Conservation (phyloP, 805 yeast species). For the Diddensiella santjacobensis region DNA sequence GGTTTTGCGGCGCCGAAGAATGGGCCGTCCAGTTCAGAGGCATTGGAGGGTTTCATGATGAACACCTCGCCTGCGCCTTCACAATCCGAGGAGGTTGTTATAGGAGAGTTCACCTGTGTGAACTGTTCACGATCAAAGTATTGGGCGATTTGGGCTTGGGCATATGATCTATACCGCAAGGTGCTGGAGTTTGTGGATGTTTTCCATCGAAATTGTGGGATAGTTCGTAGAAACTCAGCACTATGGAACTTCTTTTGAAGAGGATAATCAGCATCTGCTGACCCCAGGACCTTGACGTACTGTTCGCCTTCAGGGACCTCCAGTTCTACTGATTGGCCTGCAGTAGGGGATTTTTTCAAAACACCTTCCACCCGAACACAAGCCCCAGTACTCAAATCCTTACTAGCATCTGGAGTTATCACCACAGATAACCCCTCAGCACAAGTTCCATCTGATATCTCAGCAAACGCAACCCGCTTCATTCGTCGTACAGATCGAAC, state of each 20-base stretch:
- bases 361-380: slow-evolving; percentile 43
- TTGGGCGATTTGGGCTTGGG: slow-evolving; percentile 50
- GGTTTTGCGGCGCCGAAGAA: neutral
- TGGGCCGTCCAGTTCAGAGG: neutral
- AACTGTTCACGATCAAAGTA: slow-evolving; percentile 57
- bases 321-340: slow-evolving; percentile 53
- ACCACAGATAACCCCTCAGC: slow-evolving; percentile 53
- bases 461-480: slow-evolving; percentile 77
- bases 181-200: slow-evolving; percentile 62
- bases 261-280: slow-evolving; percentile 63
- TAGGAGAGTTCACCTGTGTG: slow-evolving; percentile 77
- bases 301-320: slow-evolving; percentile 29
- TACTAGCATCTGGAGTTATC: slow-evolving; percentile 32
- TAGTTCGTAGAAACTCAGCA: slow-evolving; percentile 58
- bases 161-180: slow-evolving; percentile 65
- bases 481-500: slow-evolving; percentile 66
- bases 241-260: slow-evolving; percentile 77
- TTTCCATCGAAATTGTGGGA: slow-evolving; percentile 78
- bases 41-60: slow-evolving; percentile 42
- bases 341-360: slow-evolving; percentile 45
- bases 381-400: slow-evolving; percentile 41
- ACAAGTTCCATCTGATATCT: slow-evolving; percentile 73
- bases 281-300: slow-evolving; percentile 51
- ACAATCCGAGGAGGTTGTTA: slow-evolving; percentile 85
- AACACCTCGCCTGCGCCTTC: slow-evolving; percentile 98